Conservation (phyloP, 179 eudicot species). For the Beta macrorhiza region DNA sequence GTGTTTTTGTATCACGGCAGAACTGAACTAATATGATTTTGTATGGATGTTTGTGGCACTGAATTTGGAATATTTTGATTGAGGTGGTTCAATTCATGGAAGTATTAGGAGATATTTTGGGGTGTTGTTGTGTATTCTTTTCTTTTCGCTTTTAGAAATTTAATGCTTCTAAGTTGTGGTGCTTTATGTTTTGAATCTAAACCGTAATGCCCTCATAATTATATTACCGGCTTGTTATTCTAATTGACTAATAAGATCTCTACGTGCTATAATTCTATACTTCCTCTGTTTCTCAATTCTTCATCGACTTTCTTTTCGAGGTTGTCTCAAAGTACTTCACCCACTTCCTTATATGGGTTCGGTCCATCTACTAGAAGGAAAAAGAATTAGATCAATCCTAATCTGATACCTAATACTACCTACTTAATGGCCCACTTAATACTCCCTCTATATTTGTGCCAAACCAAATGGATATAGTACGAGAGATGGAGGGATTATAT, state of each 20-base stretch:
- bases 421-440: too few relatives aligned
- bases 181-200: neutral
- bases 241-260: neutral
- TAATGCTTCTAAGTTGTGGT: neutral
- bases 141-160: neutral
- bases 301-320: too few relatives aligned
- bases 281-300: neutral
- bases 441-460: too few relatives aligned
- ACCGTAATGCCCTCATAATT: neutral
- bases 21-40: neutral
- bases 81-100: constrained; percentile 1
- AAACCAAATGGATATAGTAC: too few relatives aligned
- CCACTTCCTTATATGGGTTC: too few relatives aligned
- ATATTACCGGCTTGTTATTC: neutral
- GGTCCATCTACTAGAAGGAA: too few relatives aligned
- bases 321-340: neutral
- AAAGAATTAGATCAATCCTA: too few relatives aligned
- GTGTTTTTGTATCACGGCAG: neutral
- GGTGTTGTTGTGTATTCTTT: neutral
- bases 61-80: neutral
- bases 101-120: neutral
- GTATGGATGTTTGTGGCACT: neutral
- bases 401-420: too few relatives aligned
- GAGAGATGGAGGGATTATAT: too few relatives aligned
- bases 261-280: neutral